Base-by-base conservation (phyloP, 192 early-diverging fungal species). In the Paraglomus brasilianum region DNA sequence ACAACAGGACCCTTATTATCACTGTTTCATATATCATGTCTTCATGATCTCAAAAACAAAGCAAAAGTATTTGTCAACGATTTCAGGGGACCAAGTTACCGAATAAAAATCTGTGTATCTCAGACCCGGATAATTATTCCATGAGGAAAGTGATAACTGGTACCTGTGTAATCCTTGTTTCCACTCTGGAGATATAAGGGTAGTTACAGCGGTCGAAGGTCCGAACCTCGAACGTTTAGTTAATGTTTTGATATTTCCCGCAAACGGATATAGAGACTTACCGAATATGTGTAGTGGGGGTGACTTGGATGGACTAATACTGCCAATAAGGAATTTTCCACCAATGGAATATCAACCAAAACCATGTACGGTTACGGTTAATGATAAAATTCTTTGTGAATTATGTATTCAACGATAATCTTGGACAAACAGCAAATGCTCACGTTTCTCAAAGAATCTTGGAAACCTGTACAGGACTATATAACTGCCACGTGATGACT, bases 211-310 rank as follows among this genome's bases (percentile, higher is more conserved):
- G 0, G 87, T 87, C 4, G 70, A 87, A n/a, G 72, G 78, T 40
- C 78, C 69, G 3, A 66, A 63, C 1, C 57, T 88, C 19, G 68
- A 43, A 30, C 71, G 86, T 68, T 66, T 88, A 2, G 59, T 67
- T 6, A 86, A 93, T 71, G 92, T 93, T 1, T 75, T 93, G 4
- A 90, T 92, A 0, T 93, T 93, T 69, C 82, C 87, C n/a, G 76
- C 84, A 38, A 71, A 80, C 17, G 92, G 92, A 0, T 64, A 79
- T 10, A 81, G 92, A 7, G 86, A 87, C 58, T 77, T 92, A 45
- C 88, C 90, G 3, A 89, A 86, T 51, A 87, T 87, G 85, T 88
- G 91, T 62, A 82, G 82, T 63, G 92, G 92, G 39, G 92, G 92
- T 10, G 92, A 93, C 78, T 74, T 93, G 7, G 92, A 93, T 68